These are phyloP conservation scores for Atkinsonella texensis DNA, from an alignment of 2,329 filamentous ascomycete species.

Conservation along the genomic window DNA sequence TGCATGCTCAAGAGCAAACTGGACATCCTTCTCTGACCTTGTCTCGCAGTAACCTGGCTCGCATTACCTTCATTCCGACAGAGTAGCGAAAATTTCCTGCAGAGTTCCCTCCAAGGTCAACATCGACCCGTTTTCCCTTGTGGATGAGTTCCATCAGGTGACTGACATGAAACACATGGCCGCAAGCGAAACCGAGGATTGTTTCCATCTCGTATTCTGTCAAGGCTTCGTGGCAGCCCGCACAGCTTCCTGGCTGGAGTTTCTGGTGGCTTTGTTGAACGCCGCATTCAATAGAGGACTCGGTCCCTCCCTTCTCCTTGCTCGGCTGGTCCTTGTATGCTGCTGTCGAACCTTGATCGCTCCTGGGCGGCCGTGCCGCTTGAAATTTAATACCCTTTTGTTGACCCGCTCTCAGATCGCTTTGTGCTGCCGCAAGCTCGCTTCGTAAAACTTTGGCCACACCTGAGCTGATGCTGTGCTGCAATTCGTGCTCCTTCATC, in stretches of 20 bases:
- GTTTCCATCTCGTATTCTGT: slow-evolving; percentile 55
- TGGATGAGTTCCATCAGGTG: slow-evolving; percentile 51
- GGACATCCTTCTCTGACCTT: slow-evolving; percentile 55
- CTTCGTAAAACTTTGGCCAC: slow-evolving; percentile 77
- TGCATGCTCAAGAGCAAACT: slow-evolving; percentile 29
- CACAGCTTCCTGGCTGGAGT: slow-evolving; percentile 44
- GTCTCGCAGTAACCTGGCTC: slow-evolving; percentile 66
- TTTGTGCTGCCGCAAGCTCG: slow-evolving; percentile 78
- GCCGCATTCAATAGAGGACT: not conserved
- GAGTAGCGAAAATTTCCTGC: slow-evolving; percentile 42
- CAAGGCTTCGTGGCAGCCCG: slow-evolving; percentile 44
- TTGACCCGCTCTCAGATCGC: slow-evolving; percentile 65
- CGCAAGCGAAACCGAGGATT: slow-evolving; percentile 69
- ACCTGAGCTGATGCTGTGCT: slow-evolving; percentile 81
- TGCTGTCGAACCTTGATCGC: slow-evolving; percentile 25
- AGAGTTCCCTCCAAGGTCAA: slow-evolving; percentile 30
- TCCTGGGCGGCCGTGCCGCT: slow-evolving; percentile 39
- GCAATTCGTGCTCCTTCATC: slow-evolving; percentile 91
- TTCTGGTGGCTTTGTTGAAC: slow-evolving; percentile 17
- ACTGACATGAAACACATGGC: slow-evolving; percentile 67
- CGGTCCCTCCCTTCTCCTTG: slow-evolving; percentile 9
- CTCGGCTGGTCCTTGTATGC: slow-evolving; percentile 10
- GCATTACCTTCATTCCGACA: slow-evolving; percentile 78
- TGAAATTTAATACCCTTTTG: slow-evolving; percentile 84
- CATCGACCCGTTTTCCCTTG: slow-evolving; percentile 33